Conservation (phyloP, 2,329 filamentous ascomycete genomes). For the Metarhizium anisopliae region DNA sequence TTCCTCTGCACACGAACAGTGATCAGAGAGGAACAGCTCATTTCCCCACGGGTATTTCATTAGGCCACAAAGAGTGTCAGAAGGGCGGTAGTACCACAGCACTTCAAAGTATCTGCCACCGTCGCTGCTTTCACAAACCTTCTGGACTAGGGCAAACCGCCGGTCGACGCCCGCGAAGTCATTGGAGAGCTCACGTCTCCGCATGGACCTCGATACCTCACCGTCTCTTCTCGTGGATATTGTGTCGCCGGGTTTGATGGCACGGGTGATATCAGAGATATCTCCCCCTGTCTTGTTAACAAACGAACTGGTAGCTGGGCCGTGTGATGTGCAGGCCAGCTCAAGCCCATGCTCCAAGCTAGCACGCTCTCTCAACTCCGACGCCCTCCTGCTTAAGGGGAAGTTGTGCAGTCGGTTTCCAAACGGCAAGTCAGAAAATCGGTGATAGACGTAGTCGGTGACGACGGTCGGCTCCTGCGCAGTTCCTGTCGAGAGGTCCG, state of each 20-base stretch:
- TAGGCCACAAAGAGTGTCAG: conserved; percentile 59
- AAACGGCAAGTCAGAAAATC: conserved; percentile 57
- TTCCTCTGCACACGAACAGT: conserved; percentile 57
- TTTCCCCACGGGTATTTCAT: conserved; percentile 62
- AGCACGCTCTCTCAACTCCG: conserved; percentile 19
- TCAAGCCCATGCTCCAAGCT: conserved; percentile 20
- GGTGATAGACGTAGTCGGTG: conserved; percentile 57
- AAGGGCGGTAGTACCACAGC: conserved; percentile 64
- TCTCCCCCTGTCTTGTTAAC: not conserved
- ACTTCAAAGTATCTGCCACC: conserved; percentile 46
- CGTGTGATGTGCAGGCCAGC: not conserved
- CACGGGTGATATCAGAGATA: conserved; percentile 7
- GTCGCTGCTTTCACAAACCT: conserved; percentile 28
- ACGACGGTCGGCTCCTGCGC: conserved; percentile 46
- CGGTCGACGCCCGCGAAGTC: conserved; percentile 36
- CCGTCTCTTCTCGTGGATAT: conserved; percentile 38
- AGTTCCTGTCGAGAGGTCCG: conserved; percentile 9
- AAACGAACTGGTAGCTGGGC: not conserved
- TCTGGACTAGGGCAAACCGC: conserved; percentile 66
- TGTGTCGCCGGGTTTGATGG: conserved; percentile 36
- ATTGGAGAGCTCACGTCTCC: conserved; percentile 41
- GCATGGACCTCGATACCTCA: conserved; percentile 40
- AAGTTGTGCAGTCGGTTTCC: conserved; percentile 37
- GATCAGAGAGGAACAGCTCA: conserved; percentile 68
- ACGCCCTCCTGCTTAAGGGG: conserved; percentile 16